Percentiles rank a stretch among this genome's conserved stretches.
Evolutionary conservation across 164 flowering plant genomes (phyloP).

Genomic region (Tetrastigma voinierianum): DNA sequence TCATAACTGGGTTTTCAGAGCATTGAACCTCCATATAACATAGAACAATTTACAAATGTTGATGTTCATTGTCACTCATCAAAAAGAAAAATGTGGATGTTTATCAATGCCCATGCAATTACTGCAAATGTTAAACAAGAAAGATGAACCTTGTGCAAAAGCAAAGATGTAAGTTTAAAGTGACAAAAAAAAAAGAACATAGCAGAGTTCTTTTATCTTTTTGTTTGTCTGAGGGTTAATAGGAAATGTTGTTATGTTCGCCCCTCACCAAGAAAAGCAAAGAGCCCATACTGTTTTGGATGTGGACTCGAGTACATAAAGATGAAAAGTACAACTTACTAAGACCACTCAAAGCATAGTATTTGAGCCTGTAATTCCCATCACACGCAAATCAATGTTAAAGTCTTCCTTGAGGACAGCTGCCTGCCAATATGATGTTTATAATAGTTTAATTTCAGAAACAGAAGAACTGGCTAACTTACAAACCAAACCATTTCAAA

Average conservation of each 20-base stretch:
- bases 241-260: not conserved
- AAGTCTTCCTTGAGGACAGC: conserved; percentile 84
- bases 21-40: too few relatives aligned
- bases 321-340: conserved; percentile 41
- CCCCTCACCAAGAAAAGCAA: not conserved
- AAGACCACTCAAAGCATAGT: conserved; percentile 79
- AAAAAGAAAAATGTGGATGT: too few relatives aligned
- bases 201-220: not conserved
- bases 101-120: too few relatives aligned
- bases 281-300: too few relatives aligned
- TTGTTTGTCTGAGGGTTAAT: not conserved
- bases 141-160: too few relatives aligned
- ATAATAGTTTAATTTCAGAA: not conserved
- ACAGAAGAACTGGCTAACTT: not conserved
- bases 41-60: too few relatives aligned
- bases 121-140: too few relatives aligned
- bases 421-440: conserved; percentile 46
- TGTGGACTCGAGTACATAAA: too few relatives aligned
- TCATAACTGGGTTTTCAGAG: too few relatives aligned
- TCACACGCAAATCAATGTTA: conserved; percentile 90
- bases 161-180: too few relatives aligned
- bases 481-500: too few relatives aligned
- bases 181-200: not conserved
- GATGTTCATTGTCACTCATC: too few relatives aligned
- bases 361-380: conserved; percentile 88